Evolutionary conservation across 495 filamentous ascomycete genomes (phyloP), one percentile per base, ranked within the genome.

Genomic region (Penicillium arizonense): DNA sequence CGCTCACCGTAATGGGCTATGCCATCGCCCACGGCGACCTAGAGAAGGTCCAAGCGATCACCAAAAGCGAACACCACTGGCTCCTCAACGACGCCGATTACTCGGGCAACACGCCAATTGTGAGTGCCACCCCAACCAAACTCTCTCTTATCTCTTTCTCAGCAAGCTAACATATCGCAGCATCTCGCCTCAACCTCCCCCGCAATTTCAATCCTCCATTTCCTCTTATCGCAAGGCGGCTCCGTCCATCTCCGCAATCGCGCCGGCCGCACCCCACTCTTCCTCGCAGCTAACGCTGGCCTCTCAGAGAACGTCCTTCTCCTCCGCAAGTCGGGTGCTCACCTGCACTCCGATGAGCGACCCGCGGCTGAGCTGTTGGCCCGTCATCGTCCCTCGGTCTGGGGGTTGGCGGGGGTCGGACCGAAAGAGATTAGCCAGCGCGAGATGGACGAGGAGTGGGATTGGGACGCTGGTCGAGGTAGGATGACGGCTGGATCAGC

Each of bases 181-280:
- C 86, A 89, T 56, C 68, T 89, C 44, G 86, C 86, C 26, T 80
- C 86, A 9, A 80, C 79, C 10, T 79, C 79, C 35, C 79, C 82
- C 1, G 75, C 77, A 11, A 49, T 82, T 20, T 69, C 82, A 1
- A 85, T 96, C 23, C 72, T 96, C 40, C 78, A 81, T 32, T 84
- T 86, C 56, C 77, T 96, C 44, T 80, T 97, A 8, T 75, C 70
- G 18, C 79, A 88, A 23, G 92, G 92, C 3, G 93, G 89, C 2
- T 91, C 87, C 33, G 93, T 97, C 12, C 92, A 96, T 68, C 70
- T 89, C 18, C 82, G 93, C 37, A 96, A 96, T 68, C 77, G 82
- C 16, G 83, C 82, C 21, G 85, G 89, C 49, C 86, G 88, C 61
- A 96, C 91, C 41, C 90, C 93, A 33, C 74, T 96, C 43, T 92